These are phyloP conservation scores for Candida boleticola DNA, from an alignment of 805 yeast species.

Conservation along the genomic window DNA sequence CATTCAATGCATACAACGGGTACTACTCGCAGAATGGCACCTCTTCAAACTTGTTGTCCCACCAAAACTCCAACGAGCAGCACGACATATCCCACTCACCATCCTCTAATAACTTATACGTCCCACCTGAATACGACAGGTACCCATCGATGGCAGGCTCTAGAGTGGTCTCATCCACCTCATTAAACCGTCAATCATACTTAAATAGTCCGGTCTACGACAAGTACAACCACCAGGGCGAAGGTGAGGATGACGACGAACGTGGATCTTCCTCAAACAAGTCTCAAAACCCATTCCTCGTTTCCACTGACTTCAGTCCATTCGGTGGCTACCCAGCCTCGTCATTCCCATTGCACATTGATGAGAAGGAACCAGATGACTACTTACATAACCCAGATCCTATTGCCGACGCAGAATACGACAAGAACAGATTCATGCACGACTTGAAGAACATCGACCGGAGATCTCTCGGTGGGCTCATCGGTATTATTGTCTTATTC, in stretches of 20 bases:
- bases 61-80: constrained; percentile 12
- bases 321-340: constrained; percentile 97
- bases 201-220: constrained; percentile 1
- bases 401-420: constrained; percentile 82
- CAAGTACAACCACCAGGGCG: constrained; percentile 2
- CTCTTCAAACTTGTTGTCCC: constrained; percentile 28
- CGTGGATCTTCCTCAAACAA: constrained; percentile 16
- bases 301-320: constrained; percentile 73
- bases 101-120: constrained; percentile 21
- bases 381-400: constrained; percentile 96
- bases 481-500: constrained; percentile 58
- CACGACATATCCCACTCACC: constrained; percentile 9
- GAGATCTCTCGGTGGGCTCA: constrained; percentile 57
- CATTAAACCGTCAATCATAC: constrained; percentile 13
- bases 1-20: constrained; percentile 41
- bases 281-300: constrained; percentile 33
- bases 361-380: constrained; percentile 94
- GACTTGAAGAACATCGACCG: constrained; percentile 68
- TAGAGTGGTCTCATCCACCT: constrained; percentile 53
- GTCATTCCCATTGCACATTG: constrained; percentile 84
- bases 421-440: constrained; percentile 60
- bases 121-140: constrained; percentile 62
- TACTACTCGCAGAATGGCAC: constrained; percentile 43
- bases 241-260: constrained; percentile 14
- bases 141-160: constrained; percentile 64